Conservation (phyloP, 2,329 filamentous ascomycete species). For the Lasiodiplodia theobromae region DNA sequence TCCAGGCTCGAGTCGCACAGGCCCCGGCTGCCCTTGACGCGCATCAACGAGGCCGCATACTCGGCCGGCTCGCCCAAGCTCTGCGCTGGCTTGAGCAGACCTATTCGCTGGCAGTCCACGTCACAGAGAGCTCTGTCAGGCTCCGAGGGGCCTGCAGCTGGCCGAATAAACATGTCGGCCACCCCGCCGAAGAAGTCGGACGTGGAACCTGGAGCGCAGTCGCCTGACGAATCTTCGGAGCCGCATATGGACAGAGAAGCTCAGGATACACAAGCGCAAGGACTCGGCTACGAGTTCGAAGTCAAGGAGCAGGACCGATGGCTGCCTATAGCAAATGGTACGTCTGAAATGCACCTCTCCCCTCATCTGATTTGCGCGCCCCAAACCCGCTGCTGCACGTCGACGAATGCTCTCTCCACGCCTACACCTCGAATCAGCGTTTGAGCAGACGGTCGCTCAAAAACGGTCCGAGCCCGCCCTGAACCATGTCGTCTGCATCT, state of each 20-base stretch:
- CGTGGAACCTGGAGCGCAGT: slow-evolving; percentile 91
- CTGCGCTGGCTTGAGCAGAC: slow-evolving; percentile 31
- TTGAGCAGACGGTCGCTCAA: slow-evolving; percentile 30
- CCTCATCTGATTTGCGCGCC: slow-evolving; percentile 48
- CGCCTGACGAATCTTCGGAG: slow-evolving; percentile 82
- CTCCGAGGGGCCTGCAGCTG: slow-evolving; percentile 50
- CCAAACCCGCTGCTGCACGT: slow-evolving; percentile 44
- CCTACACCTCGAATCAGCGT: slow-evolving; percentile 56
- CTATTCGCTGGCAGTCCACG: slow-evolving; percentile 32
- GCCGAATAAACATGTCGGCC: slow-evolving; percentile 94
- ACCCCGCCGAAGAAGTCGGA: slow-evolving; percentile 84
- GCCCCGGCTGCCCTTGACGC: slow-evolving; percentile 31
- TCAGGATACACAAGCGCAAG: slow-evolving; percentile 78
- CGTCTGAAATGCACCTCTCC: slow-evolving; percentile 59
- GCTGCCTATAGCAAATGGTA: slow-evolving; percentile 99
- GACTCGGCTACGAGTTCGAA: slow-evolving; percentile 89
- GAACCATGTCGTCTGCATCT: slow-evolving; percentile 55
- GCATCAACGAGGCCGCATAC: slow-evolving; percentile 40
- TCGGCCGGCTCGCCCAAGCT: slow-evolving; percentile 36
- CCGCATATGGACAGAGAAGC: slow-evolving; percentile 87
- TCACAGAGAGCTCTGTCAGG: slow-evolving; percentile 48
- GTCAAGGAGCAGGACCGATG: slow-evolving; percentile 99
- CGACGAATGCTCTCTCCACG: slow-evolving; percentile 54
- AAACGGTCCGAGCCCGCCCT: slow-evolving; percentile 50
- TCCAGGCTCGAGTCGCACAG: slow-evolving; percentile 30